These are phyloP conservation scores for Pyrus hybrid DNA, from an alignment of 331 rosid species.

Conservation along the genomic window DNA sequence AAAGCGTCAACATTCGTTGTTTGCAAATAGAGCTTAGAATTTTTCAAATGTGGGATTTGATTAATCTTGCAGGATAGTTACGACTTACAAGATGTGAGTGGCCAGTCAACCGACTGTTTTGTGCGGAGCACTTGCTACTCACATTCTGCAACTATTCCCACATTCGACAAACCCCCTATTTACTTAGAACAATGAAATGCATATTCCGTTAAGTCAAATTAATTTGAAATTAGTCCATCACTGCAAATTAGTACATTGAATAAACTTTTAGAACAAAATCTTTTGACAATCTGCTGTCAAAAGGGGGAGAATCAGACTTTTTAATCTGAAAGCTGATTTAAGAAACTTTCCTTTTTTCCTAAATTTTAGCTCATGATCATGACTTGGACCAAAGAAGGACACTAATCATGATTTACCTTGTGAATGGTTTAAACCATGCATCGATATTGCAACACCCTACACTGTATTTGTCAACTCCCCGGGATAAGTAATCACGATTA, in stretches of 20 bases:
- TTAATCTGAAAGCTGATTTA: slow-evolving; percentile 1
- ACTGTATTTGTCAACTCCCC: neutral
- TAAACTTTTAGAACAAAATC: neutral
- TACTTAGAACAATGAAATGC: neutral
- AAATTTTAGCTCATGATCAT: neutral
- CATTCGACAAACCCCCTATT: neutral
- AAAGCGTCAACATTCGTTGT: too few species aligned
- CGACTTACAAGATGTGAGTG: neutral
- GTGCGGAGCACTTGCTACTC: neutral
- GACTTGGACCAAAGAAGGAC: slow-evolving; percentile 6
- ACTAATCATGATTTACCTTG: slow-evolving; percentile 9
- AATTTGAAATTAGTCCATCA: neutral
- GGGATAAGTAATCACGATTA: neutral
- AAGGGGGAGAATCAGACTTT: neutral
- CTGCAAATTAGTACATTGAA: neutral
- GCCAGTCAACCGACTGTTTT: neutral
- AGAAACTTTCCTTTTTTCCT: neutral
- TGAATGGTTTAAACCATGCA: neutral
- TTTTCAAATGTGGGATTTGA: neutral
- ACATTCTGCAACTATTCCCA: neutral
- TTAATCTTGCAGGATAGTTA: neutral
- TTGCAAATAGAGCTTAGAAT: neutral
- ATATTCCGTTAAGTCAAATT: neutral
- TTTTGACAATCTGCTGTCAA: slow-evolving; percentile 15
- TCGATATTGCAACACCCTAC: neutral